Conservation (phyloP, 2,329 filamentous ascomycete genomes). For the Dothiorella sarmentorum region DNA sequence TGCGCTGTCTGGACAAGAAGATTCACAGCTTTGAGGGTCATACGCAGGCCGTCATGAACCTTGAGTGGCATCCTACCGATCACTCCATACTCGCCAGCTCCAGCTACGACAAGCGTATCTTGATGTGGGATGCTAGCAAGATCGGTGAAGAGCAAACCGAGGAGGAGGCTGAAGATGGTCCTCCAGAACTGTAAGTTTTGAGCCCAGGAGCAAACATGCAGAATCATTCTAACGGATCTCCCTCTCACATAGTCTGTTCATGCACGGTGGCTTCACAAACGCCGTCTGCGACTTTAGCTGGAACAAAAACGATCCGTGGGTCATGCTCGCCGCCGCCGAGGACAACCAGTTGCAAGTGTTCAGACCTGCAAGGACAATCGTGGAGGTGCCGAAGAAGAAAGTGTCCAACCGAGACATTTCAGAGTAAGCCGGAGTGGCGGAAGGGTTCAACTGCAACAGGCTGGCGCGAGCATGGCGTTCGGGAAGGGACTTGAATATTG, state of each 20-base stretch:
- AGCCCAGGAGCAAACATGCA: too few relatives aligned
- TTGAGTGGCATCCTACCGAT: constrained; percentile 93
- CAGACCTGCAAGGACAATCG: constrained; percentile 38
- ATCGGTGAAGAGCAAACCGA: constrained; percentile 92
- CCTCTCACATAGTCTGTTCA: constrained; percentile 69
- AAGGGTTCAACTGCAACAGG: neutral
- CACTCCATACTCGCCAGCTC: constrained; percentile 83
- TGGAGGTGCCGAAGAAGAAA: constrained; percentile 34
- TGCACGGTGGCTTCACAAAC: constrained; percentile 98
- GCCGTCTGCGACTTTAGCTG: constrained; percentile 95
- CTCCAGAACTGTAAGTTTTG: constrained; percentile 77
- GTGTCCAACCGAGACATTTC: constrained; percentile 39
- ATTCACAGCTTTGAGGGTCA: constrained; percentile 89
- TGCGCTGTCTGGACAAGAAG: constrained; percentile 85
- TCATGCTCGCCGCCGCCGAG: constrained; percentile 91
- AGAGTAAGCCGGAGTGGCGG: constrained; percentile 25
- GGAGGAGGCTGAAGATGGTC: constrained; percentile 91
- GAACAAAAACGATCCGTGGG: constrained; percentile 96
- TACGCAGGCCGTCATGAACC: constrained; percentile 81
- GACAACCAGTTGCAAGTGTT: constrained; percentile 95
- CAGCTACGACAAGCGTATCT: constrained; percentile 87
- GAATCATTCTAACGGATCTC: neutral
- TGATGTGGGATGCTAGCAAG: constrained; percentile 93
- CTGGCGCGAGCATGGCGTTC: constrained; percentile 6
- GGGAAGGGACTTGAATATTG: constrained; percentile 4